Evolutionary conservation across 2,329 filamentous ascomycete genomes (phyloP).

Genomic region (Aureobasidium leucospermi): DNA sequence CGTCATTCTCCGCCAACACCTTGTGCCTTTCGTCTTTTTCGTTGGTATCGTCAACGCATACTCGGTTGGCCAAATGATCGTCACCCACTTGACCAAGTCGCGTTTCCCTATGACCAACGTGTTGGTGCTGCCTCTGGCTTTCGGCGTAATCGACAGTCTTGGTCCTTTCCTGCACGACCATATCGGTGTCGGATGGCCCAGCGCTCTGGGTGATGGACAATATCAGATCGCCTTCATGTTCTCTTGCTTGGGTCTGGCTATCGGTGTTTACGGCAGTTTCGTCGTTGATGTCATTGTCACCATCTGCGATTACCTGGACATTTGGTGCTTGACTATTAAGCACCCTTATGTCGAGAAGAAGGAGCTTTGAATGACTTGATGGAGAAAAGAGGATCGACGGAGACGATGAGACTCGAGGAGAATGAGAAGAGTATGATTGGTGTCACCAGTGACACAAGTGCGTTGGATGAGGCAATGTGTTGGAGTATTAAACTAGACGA

Average conservation of each 20-base stretch:
- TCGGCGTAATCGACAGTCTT: conserved; percentile 71
- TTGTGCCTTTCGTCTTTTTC: conserved; percentile 85
- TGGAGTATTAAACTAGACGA: neutral
- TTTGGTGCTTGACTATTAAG: conserved; percentile 98
- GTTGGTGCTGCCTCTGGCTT: conserved; percentile 66
- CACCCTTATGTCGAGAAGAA: conserved; percentile 46
- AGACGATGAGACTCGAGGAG: too few relatives aligned
- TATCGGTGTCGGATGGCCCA: conserved; percentile 61
- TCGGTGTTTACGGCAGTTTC: conserved; percentile 96
- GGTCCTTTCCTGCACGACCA: conserved; percentile 57
- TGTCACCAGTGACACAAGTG: neutral
- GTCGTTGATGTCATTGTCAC: conserved; percentile 95
- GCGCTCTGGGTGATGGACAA: conserved; percentile 58
- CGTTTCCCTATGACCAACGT: conserved; percentile 89
- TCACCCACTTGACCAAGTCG: conserved; percentile 81
- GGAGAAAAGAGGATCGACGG: neutral
- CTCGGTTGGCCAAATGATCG: conserved; percentile 91
- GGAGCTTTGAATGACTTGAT: neutral
- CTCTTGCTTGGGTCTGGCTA: conserved; percentile 70
- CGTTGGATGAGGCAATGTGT: neutral
- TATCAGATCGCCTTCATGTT: conserved; percentile 92
- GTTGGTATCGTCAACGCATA: conserved; percentile 89
- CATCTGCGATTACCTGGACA: conserved; percentile 96
- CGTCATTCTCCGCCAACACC: conserved; percentile 69
- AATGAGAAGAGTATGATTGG: neutral